phyloP scores from a whole-genome alignment of 1,139 yeast species.

The Protomyces lactucae-debilis region DNA sequence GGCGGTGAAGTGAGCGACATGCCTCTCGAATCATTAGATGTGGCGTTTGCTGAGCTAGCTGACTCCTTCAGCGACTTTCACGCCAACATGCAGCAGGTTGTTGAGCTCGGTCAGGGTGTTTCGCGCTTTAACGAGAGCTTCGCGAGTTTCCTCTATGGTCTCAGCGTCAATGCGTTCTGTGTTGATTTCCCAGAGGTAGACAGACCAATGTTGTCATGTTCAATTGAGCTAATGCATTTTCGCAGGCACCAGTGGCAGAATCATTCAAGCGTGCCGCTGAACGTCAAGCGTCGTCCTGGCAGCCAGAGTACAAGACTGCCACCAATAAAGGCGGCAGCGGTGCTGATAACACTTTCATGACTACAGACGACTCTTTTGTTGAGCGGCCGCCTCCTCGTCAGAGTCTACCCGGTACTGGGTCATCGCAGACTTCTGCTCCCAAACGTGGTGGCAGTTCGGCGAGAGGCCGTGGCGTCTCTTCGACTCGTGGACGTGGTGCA shows the following conservation, averaged over 20 bases:
- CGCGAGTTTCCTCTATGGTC: slow-evolving; percentile 58
- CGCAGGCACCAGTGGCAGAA: slow-evolving; percentile 28
- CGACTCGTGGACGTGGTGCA: not conserved
- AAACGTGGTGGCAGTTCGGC: slow-evolving; percentile 6
- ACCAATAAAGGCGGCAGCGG: not conserved
- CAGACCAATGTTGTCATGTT: not conserved
- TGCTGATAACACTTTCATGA: slow-evolving; percentile 28
- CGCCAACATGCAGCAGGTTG: slow-evolving; percentile 49
- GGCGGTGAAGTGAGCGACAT: slow-evolving; percentile 28
- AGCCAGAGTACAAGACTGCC: slow-evolving; percentile 1
- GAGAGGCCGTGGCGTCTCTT: slow-evolving; percentile 9
- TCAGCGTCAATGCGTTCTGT: slow-evolving; percentile 66
- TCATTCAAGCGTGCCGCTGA: slow-evolving; percentile 25
- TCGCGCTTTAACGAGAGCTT: slow-evolving; percentile 58
- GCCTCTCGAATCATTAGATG: slow-evolving; percentile 35
- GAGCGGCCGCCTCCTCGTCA: slow-evolving; percentile 28
- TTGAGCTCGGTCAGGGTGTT: slow-evolving; percentile 50
- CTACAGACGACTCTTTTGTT: slow-evolving; percentile 31
- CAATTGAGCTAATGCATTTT: not conserved
- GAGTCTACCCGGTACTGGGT: not conserved
- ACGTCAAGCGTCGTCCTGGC: slow-evolving; percentile 14
- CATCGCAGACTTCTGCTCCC: not conserved
- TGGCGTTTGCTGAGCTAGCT: slow-evolving; percentile 43
- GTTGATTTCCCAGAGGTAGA: slow-evolving; percentile 51
- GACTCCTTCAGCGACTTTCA: slow-evolving; percentile 55